Evolutionary conservation across 208 protist species (phyloP), one percentile per base, ranked within the genome.

Genomic region (Trypanosoma melophagium): DNA sequence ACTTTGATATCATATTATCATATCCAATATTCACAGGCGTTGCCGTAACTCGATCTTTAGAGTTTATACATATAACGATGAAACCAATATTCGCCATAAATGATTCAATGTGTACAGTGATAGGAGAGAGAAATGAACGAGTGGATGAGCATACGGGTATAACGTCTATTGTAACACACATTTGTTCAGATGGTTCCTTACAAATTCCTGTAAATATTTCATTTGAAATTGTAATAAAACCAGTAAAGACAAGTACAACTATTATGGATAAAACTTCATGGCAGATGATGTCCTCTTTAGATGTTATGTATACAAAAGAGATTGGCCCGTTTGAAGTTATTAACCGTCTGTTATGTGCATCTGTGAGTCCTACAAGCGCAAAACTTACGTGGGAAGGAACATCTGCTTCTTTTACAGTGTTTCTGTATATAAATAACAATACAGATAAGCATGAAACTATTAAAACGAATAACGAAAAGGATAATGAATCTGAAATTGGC

Each of bases 151-250:
- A 19, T 13, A 45, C 13, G n/a, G 56, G 35, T 13, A 13, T 25
- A 16, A 28, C 55, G 41, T 17, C 25, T 47, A 31, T 58, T n/a
- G 13, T 63, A 17, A 21, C 44, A 45, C 28, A 19, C 7, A 38
- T 71, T 45, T 19, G 5, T 28, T 9, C 35, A 16, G 10, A 44
- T 10, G n/a, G 40, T 38, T 51, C n/a, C 19, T 17, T 4, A 7
- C 3, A 25, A 14, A 42, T 64, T 25, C 16, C 9, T 7, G 45
- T 71, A 14, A 14, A 49, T 40, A 49, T 71, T 64, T 21, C 14
- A 16, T 71, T 71, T 63, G 47, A 71, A 38, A 44, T 71, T 25
- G 44, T 63, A 16, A 16, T 68, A 42, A 31, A 31, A 38, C 40
- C 51, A 59, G 10, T 59, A 42, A 59, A 17, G 19, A 31, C 28